phyloP scores from a whole-genome alignment of 768 basidiomycete species.

The Lanmaoa rubissima region DNA sequence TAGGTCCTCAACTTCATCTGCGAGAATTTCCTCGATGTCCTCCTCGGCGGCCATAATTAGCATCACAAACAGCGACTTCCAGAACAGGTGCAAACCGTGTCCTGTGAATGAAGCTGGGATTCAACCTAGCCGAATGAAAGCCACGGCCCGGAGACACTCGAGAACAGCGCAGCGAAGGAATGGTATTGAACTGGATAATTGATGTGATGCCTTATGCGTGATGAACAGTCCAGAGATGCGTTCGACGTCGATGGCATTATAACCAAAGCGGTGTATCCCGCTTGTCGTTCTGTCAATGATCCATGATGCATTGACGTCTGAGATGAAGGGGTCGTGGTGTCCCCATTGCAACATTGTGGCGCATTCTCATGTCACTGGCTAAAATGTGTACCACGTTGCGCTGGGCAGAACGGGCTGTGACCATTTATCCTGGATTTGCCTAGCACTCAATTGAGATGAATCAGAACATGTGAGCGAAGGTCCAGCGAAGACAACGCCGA shows the following conservation, averaged over 20 bases:
- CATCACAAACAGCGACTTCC: conserved; percentile 14
- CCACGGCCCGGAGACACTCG: conserved; percentile 23
- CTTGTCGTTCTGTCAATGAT: conserved; percentile 2
- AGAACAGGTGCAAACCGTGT: conserved; percentile 14
- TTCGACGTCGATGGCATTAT: conserved; percentile 8
- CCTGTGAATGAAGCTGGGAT: conserved; percentile 23
- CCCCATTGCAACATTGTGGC: conserved; percentile 16
- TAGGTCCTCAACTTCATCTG: conserved; percentile 6
- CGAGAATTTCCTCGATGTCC: conserved; percentile 17
- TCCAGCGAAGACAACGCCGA: conserved; percentile 12
- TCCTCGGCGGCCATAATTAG: conserved; percentile 27
- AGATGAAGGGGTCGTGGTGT: conserved; percentile 17
- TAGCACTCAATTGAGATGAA: conserved; percentile 7
- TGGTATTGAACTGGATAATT: conserved; percentile 11
- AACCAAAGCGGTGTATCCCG: conserved; percentile 11
- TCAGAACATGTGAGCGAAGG: conserved; percentile 14
- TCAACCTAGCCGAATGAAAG: conserved; percentile 21
- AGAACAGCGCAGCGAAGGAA: conserved; percentile 14
- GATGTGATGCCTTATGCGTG: conserved; percentile 16
- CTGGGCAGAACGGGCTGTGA: conserved; percentile 18
- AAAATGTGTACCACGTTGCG: conserved; percentile 17
- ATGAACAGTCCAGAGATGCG: conserved; percentile 7
- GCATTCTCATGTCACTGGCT: conserved; percentile 25
- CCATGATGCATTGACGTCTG: background rate
- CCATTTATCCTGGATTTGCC: conserved; percentile 9